Base-by-base conservation (phyloP, 129 eudicot genomes). In the Escallonia rubra region DNA sequence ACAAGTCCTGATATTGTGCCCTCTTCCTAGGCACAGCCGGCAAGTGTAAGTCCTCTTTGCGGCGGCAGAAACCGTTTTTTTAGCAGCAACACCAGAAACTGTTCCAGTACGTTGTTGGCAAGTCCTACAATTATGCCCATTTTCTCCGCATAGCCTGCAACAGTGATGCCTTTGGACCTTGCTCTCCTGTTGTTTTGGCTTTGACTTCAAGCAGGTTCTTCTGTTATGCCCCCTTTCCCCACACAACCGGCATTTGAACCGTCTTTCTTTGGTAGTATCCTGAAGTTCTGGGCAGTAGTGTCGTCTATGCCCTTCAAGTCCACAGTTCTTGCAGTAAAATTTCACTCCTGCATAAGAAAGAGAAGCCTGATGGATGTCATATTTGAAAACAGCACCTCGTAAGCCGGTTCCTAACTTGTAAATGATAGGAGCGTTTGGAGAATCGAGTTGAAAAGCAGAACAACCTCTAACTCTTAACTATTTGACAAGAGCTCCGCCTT, bases 161-260 rank as follows among this genome's bases (percentile, higher is more conserved):
- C 72, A 68, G 23, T 81, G 90, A 11, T 59, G 79, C 49, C 79
- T 76, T 8, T 34, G 72, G 12, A 64, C 59, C 58, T 60, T 76
- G 41, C n/a, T 55, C 10, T 43, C 65, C 13, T 67, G 39, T 43
- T 66, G 70, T 7, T 50, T 62, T 5, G 60, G 53, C 57, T 72
- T 84, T 44, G 73, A 76, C 76, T 66, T 82, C 57, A 62, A 68
- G 56, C 96, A 93, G 49, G 90, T 86, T 85, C 90, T 89, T 80
- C 76, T 68, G 82, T 89, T 94, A 70, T 89, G 97, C 49, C 96
- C 99, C 67, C 70, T 84, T 71, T 82, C 77, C 8, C 90, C 92
- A 78, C 96, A 89, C 47, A 86, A 55, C 40, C 84, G 72, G 75
- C 98, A 92, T 70, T 59, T 86, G 73, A 78, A 83, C 63, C 76